Evolutionary conservation across 2,329 filamentous ascomycete genomes (phyloP), one percentile per base, ranked within the genome.

Genomic region (Xylariales sp.): DNA sequence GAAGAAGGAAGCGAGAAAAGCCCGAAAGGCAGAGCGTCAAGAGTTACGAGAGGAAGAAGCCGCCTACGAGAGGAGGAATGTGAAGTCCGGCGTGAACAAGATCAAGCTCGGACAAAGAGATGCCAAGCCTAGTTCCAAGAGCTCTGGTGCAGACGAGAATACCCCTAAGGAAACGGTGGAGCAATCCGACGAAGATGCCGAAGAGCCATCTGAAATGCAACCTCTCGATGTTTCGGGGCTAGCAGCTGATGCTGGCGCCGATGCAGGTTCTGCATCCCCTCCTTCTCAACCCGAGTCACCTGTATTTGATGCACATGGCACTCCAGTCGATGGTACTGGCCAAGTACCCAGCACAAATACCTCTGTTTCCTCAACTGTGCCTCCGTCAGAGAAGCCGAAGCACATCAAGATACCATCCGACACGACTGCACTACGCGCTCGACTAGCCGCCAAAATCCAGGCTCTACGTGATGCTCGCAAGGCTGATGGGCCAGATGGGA

Each of bases 391-490:
- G 43, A 79, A 78, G 53, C 75, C 76, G 12, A 85, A 83, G 59
- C 75, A 78, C 46, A 75, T 81, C 55, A 81, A 80, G 52, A 64
- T 84, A 20, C 83, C 83, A 39, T 70, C 80, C 45, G 83, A 90
- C 55, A 83, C 83, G 29, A 80, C 87, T 43, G 78, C 83, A 18
- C 77, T 95, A 32, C 82, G 85, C 53, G 80, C 83, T 40, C 83
- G 90, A 30, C 72, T 98, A 35, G 82, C 85, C 40, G 85, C 86
- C 50, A 85, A 82, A 45, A 89, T 98, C 39, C 87, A 93, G 50
- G 83, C 83, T 31, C 78, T 97, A 34, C 85, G 91, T 42, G 85
- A 87, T 8, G 81, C 82, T 18, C 83, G 93, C 42, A 95, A 95
- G 61, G 90, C 91, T 5, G 88, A 94, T 51, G 88, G 85, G 5